phyloP scores from a whole-genome alignment of 768 basidiomycete genomes.

The Exidia glandulosa region DNA sequence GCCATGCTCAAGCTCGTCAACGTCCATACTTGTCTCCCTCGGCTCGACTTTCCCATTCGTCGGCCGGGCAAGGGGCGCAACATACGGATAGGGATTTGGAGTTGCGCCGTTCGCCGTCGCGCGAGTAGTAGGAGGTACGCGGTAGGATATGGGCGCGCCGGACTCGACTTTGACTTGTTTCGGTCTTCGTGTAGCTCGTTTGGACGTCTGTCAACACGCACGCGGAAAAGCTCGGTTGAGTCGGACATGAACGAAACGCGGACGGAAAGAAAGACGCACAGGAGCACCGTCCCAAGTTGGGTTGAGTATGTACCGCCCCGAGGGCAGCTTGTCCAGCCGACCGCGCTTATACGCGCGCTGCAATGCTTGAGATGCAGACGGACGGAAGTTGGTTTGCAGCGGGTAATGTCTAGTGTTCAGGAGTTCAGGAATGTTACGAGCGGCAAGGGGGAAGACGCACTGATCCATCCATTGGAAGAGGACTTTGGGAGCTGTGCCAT shows the following conservation, averaged over 20 bases:
- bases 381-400: slow-evolving; percentile 78
- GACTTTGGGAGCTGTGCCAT: slow-evolving; percentile 75
- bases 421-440: background rate
- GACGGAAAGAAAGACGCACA: slow-evolving; percentile 32
- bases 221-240: background rate
- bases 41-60: background rate
- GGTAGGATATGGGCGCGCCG: background rate
- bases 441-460: slow-evolving; percentile 7
- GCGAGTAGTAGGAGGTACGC: background rate
- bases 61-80: background rate
- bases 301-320: slow-evolving; percentile 67
- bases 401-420: slow-evolving; percentile 46
- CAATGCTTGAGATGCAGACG: slow-evolving; percentile 80
- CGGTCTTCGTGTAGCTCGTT: slow-evolving; percentile 68
- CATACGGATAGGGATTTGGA: background rate
- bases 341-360: slow-evolving; percentile 80
- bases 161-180: slow-evolving; percentile 23
- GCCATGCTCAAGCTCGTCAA: no score
- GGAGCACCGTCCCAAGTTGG: slow-evolving; percentile 71
- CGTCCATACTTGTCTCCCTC: no score
- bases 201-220: slow-evolving; percentile 55
- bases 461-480: slow-evolving; percentile 75
- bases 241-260: background rate
- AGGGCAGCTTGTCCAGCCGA: slow-evolving; percentile 61
- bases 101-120: background rate